Evolutionary conservation across 345 rosid genomes (phyloP), one percentile per base, ranked within the genome.

Genomic region (Citrus medica): DNA sequence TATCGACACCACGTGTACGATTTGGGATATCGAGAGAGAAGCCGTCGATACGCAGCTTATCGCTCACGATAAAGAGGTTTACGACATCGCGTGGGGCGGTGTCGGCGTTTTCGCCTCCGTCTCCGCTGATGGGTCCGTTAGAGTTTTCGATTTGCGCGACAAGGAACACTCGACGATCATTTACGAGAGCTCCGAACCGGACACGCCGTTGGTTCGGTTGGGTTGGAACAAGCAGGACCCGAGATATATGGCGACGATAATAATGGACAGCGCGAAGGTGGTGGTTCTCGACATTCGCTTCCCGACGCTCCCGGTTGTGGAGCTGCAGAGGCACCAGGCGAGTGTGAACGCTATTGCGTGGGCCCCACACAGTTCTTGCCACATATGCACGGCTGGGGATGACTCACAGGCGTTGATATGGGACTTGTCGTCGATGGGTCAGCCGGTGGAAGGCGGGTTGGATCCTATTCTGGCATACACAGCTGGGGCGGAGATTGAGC

Each of bases 191-290:
- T 92, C 98, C 7, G 94, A 92, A 86, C 98, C 99, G 1, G 98
- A 95, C 37, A 89, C 96, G 51, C 99, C 99, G 0, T 79, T 95
- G 62, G 98, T 95, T 7, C 88, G 99, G 17, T 84, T 95, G 19
- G 99, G 98, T 1, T 95, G 99, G 99, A 95, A 95, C 87, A 95
- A 95, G 84, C 99, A 95, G 87, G 99, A 95, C 77, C 98, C 98
- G 2, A 90, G 97, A 84, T 95, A 91, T 61, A 93, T 95, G 99
- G 99, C 99, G 13, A 93, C 98, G 14, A 93, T 95, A 46, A 90
- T 95, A 71, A 93, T 93, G 99, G 98, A 95, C 84, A 93, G 92
- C 35, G 88, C 97, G 30, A 95, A 95, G 84, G 98, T 95, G 12
- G 98, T 95, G 67, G 96, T 95, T 53, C 81, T 95, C 0, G 99